Conservation (phyloP, 2,329 filamentous ascomycete genomes). For the Aspergillus sp. region DNA sequence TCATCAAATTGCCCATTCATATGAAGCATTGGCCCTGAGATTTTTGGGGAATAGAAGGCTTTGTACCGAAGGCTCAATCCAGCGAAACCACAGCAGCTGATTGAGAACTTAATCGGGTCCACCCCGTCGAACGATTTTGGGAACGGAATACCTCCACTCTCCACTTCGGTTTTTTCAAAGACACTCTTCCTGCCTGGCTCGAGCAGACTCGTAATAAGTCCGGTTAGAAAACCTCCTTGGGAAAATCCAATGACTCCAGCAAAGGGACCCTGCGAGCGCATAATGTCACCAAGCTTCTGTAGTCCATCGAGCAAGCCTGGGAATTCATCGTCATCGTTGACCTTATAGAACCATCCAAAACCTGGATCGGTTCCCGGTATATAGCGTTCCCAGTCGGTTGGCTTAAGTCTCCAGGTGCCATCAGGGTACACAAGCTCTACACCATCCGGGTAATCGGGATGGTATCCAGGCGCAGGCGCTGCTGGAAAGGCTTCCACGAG, state of each 20-base stretch:
- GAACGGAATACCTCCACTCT: background rate
- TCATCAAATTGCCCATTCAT: background rate
- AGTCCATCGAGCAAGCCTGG: background rate
- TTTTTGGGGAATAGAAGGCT: background rate
- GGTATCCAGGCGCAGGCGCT: background rate
- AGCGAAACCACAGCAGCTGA: background rate
- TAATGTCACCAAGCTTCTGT: background rate
- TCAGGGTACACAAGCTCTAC: background rate
- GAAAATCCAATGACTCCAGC: background rate
- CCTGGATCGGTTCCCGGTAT: background rate
- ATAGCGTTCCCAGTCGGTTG: background rate
- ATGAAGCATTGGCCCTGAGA: background rate
- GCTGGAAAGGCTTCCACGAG: background rate
- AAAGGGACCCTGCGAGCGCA: background rate
- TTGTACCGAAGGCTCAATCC: background rate
- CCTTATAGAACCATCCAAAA: background rate
- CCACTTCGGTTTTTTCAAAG: background rate
- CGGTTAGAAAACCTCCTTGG: background rate
- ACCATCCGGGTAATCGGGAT: background rate
- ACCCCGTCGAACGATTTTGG: background rate
- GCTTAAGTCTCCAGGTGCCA: background rate
- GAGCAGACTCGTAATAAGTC: background rate
- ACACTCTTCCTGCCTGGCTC: background rate
- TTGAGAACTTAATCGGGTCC: background rate
- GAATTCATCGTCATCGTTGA: background rate